Evolutionary conservation across 805 yeast genomes (phyloP).

Genomic region (Helenozyma baotianmanensis): DNA sequence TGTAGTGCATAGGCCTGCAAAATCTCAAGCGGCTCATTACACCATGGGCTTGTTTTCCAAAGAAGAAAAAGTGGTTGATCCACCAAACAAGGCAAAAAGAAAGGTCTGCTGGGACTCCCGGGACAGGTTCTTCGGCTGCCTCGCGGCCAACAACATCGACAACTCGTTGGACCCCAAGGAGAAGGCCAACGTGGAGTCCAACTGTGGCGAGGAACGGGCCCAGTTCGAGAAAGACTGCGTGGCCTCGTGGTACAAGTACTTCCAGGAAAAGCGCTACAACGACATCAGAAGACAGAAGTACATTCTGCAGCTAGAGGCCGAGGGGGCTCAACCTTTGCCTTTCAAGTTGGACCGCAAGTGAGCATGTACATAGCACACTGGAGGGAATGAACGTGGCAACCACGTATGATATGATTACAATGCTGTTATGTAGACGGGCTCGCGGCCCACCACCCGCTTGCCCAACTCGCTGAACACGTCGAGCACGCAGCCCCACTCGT

Average conservation of each 20-base stretch:
- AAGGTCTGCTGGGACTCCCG: constrained; percentile 87
- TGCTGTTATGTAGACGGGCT: constrained; percentile 30
- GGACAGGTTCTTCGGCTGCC: constrained; percentile 71
- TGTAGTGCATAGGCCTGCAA: no score
- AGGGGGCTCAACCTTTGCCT: constrained; percentile 40
- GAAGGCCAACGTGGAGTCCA: constrained; percentile 41
- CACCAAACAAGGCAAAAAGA: constrained; percentile 65
- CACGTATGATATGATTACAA: constrained; percentile 8
- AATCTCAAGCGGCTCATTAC: not conserved
- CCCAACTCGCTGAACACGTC: constrained; percentile 21
- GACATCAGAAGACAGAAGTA: constrained; percentile 68
- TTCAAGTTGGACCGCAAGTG: constrained; percentile 24
- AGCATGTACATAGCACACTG: constrained; percentile 7
- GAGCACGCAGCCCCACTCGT: constrained; percentile 63
- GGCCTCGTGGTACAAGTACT: constrained; percentile 81
- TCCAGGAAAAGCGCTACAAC: constrained; percentile 82
- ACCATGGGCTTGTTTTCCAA: constrained; percentile 51
- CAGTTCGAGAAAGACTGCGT: constrained; percentile 74
- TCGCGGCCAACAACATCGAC: constrained; percentile 60
- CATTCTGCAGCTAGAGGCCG: constrained; percentile 64
- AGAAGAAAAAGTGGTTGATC: constrained; percentile 29
- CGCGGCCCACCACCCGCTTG: constrained; percentile 22
- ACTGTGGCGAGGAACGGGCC: constrained; percentile 55
- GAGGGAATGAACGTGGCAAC: constrained; percentile 1
- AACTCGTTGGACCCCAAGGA: constrained; percentile 61